These are phyloP conservation scores for Citrullus colocynthis DNA, from an alignment of 306 rosid genomes.

Conservation along the genomic window DNA sequence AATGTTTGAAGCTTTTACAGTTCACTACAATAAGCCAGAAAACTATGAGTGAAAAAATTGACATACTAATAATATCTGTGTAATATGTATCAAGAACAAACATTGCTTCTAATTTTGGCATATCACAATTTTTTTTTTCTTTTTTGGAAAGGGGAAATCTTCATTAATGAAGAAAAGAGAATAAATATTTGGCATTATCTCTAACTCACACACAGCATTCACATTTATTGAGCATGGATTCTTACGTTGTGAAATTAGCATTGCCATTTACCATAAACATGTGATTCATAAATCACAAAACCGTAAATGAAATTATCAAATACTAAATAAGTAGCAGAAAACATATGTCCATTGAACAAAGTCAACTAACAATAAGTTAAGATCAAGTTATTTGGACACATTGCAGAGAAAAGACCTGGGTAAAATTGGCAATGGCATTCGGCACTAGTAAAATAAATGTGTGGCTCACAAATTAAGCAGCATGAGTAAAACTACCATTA, in stretches of 20 bases:
- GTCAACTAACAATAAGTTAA: not conserved
- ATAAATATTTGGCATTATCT: not conserved
- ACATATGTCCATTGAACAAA: not conserved
- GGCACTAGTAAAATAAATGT: not conserved
- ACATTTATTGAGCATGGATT: not conserved
- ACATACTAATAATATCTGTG: not conserved
- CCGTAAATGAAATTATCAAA: not conserved
- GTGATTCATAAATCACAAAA: not conserved
- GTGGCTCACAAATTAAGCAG: not conserved
- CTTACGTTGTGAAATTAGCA: not conserved
- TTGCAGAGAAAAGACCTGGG: not conserved
- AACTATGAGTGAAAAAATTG: not conserved
- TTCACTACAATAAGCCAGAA: not conserved
- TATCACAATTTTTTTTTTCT: too few species aligned
- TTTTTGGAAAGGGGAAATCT: too few species aligned
- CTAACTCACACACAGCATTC: not conserved
- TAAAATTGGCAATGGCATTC: not conserved
- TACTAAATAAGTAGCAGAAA: not conserved
- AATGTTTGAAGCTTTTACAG: not conserved
- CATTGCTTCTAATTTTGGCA: not conserved
- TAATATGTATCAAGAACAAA: not conserved
- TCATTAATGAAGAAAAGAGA: too few species aligned
- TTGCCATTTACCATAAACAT: not conserved
- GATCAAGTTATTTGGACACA: not conserved
- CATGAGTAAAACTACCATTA: not conserved